Conservation (phyloP, 2,329 filamentous ascomycete species). For the Penicillium frequentans region DNA sequence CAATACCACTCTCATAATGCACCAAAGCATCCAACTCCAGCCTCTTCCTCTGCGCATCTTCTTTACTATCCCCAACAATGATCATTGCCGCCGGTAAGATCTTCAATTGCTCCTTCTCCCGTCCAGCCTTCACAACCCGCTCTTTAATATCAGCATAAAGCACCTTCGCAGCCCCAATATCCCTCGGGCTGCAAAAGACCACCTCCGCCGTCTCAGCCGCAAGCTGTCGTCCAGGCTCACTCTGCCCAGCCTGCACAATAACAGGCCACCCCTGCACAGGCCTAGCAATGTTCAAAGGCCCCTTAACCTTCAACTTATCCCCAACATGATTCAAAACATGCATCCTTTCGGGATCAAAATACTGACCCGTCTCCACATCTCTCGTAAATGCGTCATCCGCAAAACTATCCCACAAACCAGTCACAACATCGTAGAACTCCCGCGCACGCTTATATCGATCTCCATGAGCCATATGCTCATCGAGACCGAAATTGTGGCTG, state of each 20-base stretch:
- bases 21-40: slow-evolving; percentile 53
- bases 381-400: slow-evolving; percentile 57
- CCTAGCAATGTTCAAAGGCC: slow-evolving; percentile 54
- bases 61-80: slow-evolving; percentile 50
- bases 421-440: slow-evolving; percentile 56
- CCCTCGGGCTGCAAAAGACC: slow-evolving; percentile 53
- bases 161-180: slow-evolving; percentile 48
- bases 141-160: slow-evolving; percentile 56
- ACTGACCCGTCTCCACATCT: slow-evolving; percentile 50
- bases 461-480: slow-evolving; percentile 52
- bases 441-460: slow-evolving; percentile 54
- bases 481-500: slow-evolving; percentile 53
- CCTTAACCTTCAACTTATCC: slow-evolving; percentile 47
- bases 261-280: slow-evolving; percentile 58
- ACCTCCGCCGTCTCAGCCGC: slow-evolving; percentile 56
- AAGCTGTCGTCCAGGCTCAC: slow-evolving; percentile 53
- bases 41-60: slow-evolving; percentile 52
- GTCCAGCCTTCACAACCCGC: slow-evolving; percentile 46
- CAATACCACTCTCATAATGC: slow-evolving; percentile 56
- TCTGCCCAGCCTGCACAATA: slow-evolving; percentile 57
- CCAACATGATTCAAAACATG: slow-evolving; percentile 55
- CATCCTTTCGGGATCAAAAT: slow-evolving; percentile 53
- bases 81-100: slow-evolving; percentile 55
- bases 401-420: slow-evolving; percentile 56
- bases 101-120: slow-evolving; percentile 50